Conservation (phyloP, 2,329 filamentous ascomycete genomes). For the Colletotrichum ledebouriae region DNA sequence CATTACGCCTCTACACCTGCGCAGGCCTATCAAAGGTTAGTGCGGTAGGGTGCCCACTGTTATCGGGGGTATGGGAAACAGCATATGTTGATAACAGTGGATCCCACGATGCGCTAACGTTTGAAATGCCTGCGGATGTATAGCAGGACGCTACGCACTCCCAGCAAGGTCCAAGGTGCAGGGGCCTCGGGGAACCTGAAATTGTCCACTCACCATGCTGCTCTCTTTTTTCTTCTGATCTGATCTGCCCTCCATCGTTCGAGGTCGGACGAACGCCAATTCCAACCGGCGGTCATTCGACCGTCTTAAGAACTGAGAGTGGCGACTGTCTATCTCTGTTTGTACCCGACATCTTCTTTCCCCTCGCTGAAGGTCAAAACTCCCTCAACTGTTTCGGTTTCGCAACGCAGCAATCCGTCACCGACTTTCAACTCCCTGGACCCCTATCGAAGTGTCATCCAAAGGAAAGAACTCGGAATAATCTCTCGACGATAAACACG, state of each 20-base stretch:
- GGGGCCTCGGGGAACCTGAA: slow-evolving; percentile 27
- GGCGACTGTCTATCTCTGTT: slow-evolving; percentile 6
- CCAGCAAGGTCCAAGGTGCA: slow-evolving; percentile 14
- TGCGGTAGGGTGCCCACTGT: too few species aligned
- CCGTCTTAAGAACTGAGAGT: slow-evolving; percentile 20
- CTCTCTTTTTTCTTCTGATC: slow-evolving; percentile 30
- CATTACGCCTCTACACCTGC: too few species aligned
- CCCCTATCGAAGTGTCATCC: slow-evolving; percentile 26
- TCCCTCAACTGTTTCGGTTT: slow-evolving; percentile 14
- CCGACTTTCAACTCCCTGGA: slow-evolving; percentile 12
- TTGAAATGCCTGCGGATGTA: too few species aligned
- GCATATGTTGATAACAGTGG: too few species aligned
- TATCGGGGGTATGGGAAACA: too few species aligned
- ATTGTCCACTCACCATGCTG: slow-evolving; percentile 33
- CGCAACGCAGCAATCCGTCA: slow-evolving; percentile 24
- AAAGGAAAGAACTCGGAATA: slow-evolving; percentile 7
- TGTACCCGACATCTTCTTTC: neutral
- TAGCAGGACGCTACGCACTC: neutral
- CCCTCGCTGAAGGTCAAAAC: slow-evolving; percentile 4
- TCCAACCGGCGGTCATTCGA: slow-evolving; percentile 20
- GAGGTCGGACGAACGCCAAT: slow-evolving; percentile 37
- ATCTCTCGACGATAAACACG: slow-evolving; percentile 10
- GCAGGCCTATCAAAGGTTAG: too few species aligned
- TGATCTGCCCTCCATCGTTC: slow-evolving; percentile 34
- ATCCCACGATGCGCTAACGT: too few species aligned